A percentile compares a stretch with the other conserved stretches of the same genome.
Conservation (phyloP, 108 stramenopile genomes). For the Pelagomonas calceolata region DNA sequence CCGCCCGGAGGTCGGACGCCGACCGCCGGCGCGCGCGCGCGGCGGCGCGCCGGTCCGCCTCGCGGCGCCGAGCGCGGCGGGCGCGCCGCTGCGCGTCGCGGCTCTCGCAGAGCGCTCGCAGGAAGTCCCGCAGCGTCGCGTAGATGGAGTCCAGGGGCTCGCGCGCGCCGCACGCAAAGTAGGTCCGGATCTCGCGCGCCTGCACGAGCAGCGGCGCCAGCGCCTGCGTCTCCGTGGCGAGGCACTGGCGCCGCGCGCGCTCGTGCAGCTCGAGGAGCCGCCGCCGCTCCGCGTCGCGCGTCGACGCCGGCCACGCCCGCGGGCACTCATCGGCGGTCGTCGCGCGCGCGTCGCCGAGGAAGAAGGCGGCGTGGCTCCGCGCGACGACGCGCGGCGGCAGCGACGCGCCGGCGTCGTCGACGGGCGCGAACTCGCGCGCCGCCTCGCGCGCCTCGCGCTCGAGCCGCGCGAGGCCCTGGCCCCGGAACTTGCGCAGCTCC, state of each 20-base stretch:
- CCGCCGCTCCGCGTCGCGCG: not conserved
- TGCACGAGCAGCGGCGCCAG: not conserved
- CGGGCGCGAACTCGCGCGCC: not conserved
- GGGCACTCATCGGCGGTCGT: too few relatives aligned
- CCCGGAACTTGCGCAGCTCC: not conserved
- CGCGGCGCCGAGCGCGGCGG: too few relatives aligned
- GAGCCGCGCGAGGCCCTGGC: not conserved
- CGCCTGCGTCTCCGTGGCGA: not conserved
- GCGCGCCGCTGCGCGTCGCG: not conserved
- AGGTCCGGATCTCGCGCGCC: not conserved
- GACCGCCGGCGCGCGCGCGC: too few relatives aligned
- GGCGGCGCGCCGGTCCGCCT: too few relatives aligned
- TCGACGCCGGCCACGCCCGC: not conserved
- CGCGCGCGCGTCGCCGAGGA: too few relatives aligned
- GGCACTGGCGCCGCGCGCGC: not conserved
- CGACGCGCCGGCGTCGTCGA: not conserved
- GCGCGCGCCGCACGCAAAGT: not conserved
- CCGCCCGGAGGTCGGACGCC: too few relatives aligned
- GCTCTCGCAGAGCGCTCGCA: not conserved
- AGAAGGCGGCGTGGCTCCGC: too few relatives aligned
- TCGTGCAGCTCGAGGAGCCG: not conserved
- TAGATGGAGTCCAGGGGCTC: not conserved
- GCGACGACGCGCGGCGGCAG: too few relatives aligned
- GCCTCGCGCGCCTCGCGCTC: not conserved
- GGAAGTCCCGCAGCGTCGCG: not conserved